Evolutionary conservation across 371 early-diverging fungal genomes (phyloP), one percentile per base, ranked within the genome.

Genomic region (Syncephalastrum sp.): DNA sequence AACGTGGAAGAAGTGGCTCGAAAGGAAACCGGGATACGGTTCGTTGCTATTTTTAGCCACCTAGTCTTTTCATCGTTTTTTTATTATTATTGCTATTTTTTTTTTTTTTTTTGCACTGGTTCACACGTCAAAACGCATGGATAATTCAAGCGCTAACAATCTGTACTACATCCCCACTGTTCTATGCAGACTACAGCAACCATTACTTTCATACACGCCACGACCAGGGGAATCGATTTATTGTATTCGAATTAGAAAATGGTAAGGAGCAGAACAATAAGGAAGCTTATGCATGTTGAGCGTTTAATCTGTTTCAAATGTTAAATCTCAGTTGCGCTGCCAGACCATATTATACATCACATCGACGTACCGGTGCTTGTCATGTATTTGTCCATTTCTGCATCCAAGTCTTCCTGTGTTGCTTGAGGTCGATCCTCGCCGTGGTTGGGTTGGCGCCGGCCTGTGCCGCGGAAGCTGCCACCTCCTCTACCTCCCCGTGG

Each of bases 371-470:
- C 24, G 63, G 53, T 46, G 52, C 50, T 17, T 10, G 59, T 60
- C 80, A 79, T 79, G 52, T 79, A 79, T 19, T 54, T 72, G 43
- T 79, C 80, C 80, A 79, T 79, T 1, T 79, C 77, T 58, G 80
- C 80, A 59, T 79, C 80, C 48, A 79, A 60, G 42, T 79, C 75
- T 47, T 66, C 64, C 59, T 74, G 59, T 23, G 62, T 67, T 10
- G 75, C 68, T 25, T 70, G 70, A 15, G 77, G 63, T 44, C 74
- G 79, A 10, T 27, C 50, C 10, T 64, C 60, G 12, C 10, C 10
- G 45, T 64, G 60, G 15, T 23, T 17, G 4, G 29, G 53, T 42
- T 56, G 60, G 21, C 65, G 50, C 38, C 52, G 51, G 23, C 61
- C 55, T 50, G 61, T 54, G 46, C 65, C 61, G 44, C 63, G 59